Percentiles rank a stretch among this genome's conserved stretches.
These are phyloP conservation scores for Rhizopus stolonifer DNA, from an alignment of 371 early-diverging fungal genomes.

Conservation along the genomic window DNA sequence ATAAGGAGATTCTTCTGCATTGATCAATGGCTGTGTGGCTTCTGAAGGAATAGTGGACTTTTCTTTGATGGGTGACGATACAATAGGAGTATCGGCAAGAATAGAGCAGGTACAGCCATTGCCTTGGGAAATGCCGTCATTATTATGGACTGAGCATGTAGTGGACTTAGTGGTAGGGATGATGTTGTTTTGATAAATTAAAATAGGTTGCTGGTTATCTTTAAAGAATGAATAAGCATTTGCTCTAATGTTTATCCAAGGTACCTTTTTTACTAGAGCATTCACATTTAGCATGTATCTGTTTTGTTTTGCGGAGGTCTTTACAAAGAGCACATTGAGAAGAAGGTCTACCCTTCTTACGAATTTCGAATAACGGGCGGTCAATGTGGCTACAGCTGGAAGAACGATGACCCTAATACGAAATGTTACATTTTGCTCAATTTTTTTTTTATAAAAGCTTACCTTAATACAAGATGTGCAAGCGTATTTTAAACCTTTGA, in stretches of 20 bases:
- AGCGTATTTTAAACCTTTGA: constrained; percentile 41
- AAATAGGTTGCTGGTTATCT: constrained; percentile 11
- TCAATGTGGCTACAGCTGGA: constrained; percentile 62
- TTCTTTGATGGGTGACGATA: constrained; percentile 2
- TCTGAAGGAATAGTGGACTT: constrained; percentile 3
- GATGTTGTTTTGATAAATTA: constrained; percentile 16
- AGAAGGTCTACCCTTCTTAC: constrained; percentile 78
- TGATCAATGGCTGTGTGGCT: not conserved
- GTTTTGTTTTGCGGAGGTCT: constrained; percentile 72
- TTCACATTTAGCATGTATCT: constrained; percentile 74
- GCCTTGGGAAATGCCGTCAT: not conserved
- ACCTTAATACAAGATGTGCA: constrained; percentile 44
- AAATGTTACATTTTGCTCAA: constrained; percentile 7
- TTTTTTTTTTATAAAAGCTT: constrained; percentile 2
- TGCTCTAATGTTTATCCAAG: constrained; percentile 1
- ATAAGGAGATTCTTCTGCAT: constrained; percentile 7
- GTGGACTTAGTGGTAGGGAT: constrained; percentile 1
- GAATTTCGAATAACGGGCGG: constrained; percentile 68
- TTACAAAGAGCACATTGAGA: constrained; percentile 79
- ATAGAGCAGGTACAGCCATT: constrained; percentile 14
- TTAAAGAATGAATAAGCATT: not conserved
- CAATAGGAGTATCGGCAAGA: not conserved
- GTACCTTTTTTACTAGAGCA: constrained; percentile 54
- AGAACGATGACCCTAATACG: constrained; percentile 61
- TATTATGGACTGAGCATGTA: constrained; percentile 6